Evolutionary conservation across 2,329 filamentous ascomycete species (phyloP).

Genomic region (Fusarium mundagurra): DNA sequence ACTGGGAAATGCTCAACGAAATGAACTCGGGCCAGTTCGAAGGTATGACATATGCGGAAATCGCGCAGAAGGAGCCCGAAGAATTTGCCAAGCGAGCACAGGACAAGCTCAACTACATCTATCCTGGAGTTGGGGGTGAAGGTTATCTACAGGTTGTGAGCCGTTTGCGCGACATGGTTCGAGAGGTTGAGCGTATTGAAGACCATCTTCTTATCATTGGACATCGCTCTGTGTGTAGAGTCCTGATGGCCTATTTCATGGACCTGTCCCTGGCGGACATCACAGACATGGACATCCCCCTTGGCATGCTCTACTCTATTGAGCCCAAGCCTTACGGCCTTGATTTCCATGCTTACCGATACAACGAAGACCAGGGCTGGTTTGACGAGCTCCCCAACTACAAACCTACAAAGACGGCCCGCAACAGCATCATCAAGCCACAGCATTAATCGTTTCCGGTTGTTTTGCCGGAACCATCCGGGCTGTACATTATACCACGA

Average conservation of each 20-base stretch:
- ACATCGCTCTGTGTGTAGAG: conserved; percentile 90
- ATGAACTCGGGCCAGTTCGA: conserved; percentile 94
- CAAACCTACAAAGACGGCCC: conserved; percentile 68
- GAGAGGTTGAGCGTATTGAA: conserved; percentile 96
- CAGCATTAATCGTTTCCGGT: not conserved
- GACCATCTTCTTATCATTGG: conserved; percentile 94
- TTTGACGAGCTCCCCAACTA: conserved; percentile 91
- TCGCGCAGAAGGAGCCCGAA: conserved; percentile 78
- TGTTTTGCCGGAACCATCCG: conserved; percentile 13
- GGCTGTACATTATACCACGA: conserved; percentile 35
- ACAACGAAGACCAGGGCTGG: conserved; percentile 79
- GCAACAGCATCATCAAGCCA: conserved; percentile 44
- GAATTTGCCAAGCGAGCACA: conserved; percentile 82
- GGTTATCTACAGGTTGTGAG: conserved; percentile 98
- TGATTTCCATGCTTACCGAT: conserved; percentile 94
- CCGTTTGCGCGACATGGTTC: conserved; percentile 91
- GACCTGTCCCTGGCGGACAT: conserved; percentile 91
- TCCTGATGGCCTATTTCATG: conserved; percentile 96
- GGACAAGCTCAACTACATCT: conserved; percentile 96
- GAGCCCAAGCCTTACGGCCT: conserved; percentile 98
- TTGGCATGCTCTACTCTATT: conserved; percentile 93
- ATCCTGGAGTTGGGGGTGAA: conserved; percentile 94
- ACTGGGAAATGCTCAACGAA: conserved; percentile 98
- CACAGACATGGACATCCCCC: conserved; percentile 90
- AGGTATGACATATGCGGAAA: conserved; percentile 93